Base-by-base conservation (phyloP, 306 rosid species). In the Glycine tomentella region DNA sequence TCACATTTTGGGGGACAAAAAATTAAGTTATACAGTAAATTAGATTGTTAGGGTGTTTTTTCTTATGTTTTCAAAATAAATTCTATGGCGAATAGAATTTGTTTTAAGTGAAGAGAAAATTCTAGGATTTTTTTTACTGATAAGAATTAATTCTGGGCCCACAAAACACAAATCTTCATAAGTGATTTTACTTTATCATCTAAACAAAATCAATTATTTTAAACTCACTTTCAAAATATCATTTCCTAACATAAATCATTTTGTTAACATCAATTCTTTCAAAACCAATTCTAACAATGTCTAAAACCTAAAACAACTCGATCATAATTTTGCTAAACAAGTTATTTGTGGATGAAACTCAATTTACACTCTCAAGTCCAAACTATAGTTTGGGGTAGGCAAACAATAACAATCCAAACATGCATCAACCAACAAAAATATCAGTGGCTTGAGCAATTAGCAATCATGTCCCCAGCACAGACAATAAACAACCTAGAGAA, bases 401-500 rank as follows among this genome's bases (percentile, higher is more conserved):
- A 64, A 36, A 36, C 52, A 66, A 66, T 66, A 42, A 15, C 40
- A 42, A 15, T 15, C 33, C 33, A 15, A 44, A 16, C 73, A 65
- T n/a, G 34, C 52, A 68, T 10, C 46, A 40, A 81, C 50, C 25
- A 50, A 74, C 36, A 42, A 64, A 38, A 31, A 44, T 9, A 72
- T 15, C 9, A 63, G 14, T 25, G 73, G 45, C 80, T 80, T 65
- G 14, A 58, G 40, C 82, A 76, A 77, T 10, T 62, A 44, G 59
- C 51, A 84, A 68, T 10, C 83, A 76, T 83, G 42, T 36, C 40
- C 52, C 62, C 25, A 12, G 53, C 63, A 50, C 11, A 74, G 74
- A 40, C 85, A 52, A 82, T 40, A 77, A 80, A 74, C 71, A 80
- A 56, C 84, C 83, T 1, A 48, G 53, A 77, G 78, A 72, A 49